A percentile compares a stretch with the other conserved stretches of the same genome.
Conservation (phyloP, 2,329 filamentous ascomycete species). For the Gaeumannomyces tritici region DNA sequence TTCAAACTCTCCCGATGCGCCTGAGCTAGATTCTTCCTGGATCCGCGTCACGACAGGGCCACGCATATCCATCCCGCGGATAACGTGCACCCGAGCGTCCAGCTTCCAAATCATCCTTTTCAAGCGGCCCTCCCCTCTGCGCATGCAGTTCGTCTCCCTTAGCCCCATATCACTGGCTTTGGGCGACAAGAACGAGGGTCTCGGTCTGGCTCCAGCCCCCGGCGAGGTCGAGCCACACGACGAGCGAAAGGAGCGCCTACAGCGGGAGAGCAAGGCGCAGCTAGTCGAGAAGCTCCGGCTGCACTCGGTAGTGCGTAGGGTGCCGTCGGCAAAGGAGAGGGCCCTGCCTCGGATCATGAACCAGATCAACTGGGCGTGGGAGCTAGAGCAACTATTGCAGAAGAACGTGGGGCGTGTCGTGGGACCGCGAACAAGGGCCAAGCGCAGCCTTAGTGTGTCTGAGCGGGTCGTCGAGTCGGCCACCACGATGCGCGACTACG, state of each 20-base stretch:
- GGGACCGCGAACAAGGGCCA: conserved; percentile 47
- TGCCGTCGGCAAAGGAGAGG: conserved; percentile 72
- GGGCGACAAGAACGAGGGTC: conserved; percentile 50
- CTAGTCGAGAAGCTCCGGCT: conserved; percentile 80
- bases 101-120: conserved; percentile 85
- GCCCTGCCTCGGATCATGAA: conserved; percentile 75
- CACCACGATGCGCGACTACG: conserved; percentile 70
- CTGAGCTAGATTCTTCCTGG: conserved; percentile 57
- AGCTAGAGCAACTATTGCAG: conserved; percentile 76
- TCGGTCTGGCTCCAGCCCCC: conserved; percentile 12
- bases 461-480: conserved; percentile 93
- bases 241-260: conserved; percentile 49
- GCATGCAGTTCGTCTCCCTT: conserved; percentile 95
- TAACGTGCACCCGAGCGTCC: conserved; percentile 62
- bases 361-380: conserved; percentile 93
- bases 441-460: conserved; percentile 82
- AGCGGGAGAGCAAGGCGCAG: conserved; percentile 50
- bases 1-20: conserved; percentile 53
- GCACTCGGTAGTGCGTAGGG: conserved; percentile 73
- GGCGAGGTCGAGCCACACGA: conserved; percentile 61
- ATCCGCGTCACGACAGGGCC: conserved; percentile 50
- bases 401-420: conserved; percentile 84
- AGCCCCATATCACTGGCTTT: conserved; percentile 81
- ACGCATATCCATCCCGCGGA: conserved; percentile 50
- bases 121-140: conserved; percentile 70